These are phyloP conservation scores for Scytalidium lignicola DNA, from an alignment of 2,329 filamentous ascomycete species.

Conservation along the genomic window DNA sequence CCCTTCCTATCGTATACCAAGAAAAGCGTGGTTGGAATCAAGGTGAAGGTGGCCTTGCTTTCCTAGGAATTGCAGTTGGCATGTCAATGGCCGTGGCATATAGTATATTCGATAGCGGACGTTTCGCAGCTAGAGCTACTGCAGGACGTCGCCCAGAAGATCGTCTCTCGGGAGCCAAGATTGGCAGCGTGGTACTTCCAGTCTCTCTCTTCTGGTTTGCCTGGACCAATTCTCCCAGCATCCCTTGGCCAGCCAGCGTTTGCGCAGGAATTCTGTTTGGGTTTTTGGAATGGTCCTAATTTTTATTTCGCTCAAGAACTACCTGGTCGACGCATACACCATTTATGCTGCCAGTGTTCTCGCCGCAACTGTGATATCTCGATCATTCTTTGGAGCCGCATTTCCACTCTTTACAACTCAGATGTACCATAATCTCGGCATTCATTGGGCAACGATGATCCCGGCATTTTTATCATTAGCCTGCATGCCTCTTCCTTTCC, in stretches of 20 bases:
- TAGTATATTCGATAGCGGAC: slow-evolving; percentile 34
- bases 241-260: slow-evolving; percentile 26
- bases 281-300: slow-evolving; percentile 48
- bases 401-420: slow-evolving; percentile 67
- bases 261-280: slow-evolving; percentile 39
- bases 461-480: slow-evolving; percentile 68
- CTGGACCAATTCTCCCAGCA: slow-evolving; percentile 23
- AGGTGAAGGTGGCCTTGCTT: slow-evolving; percentile 34
- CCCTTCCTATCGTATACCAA: slow-evolving; percentile 44
- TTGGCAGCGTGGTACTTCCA: slow-evolving; percentile 32
- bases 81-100: slow-evolving; percentile 39
- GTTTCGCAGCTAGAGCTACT: slow-evolving; percentile 33
- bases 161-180: slow-evolving; percentile 33
- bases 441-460: slow-evolving; percentile 70
- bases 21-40: slow-evolving; percentile 36
- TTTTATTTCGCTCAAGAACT: slow-evolving; percentile 59
- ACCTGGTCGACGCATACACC: slow-evolving; percentile 62
- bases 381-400: slow-evolving; percentile 63
- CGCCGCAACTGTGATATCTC: slow-evolving; percentile 66
- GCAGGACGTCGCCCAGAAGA: slow-evolving; percentile 36
- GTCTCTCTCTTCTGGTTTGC: slow-evolving; percentile 34
- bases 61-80: slow-evolving; percentile 31
- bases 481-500: slow-evolving; percentile 67
- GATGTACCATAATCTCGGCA: slow-evolving; percentile 49
- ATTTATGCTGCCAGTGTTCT: slow-evolving; percentile 73